Evolutionary conservation across 257 asterid species (phyloP).

Genomic region (Prunella vulgaris): DNA sequence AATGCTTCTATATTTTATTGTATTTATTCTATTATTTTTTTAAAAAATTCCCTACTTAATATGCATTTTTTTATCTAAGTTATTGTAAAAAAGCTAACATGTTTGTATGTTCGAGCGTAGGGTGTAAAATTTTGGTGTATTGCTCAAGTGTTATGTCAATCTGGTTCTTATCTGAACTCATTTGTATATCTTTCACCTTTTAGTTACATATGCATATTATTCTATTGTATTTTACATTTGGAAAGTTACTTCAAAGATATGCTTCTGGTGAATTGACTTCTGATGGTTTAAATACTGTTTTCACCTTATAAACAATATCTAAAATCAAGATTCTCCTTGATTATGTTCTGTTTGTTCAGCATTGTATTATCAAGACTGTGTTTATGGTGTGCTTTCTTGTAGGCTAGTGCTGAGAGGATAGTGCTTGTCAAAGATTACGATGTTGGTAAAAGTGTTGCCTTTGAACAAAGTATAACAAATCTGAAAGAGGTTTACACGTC

Average conservation of each 20-base stretch:
- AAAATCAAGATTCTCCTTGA: not conserved
- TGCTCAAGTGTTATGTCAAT: not conserved
- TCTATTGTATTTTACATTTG: not conserved
- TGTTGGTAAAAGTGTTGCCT: constrained; percentile 66
- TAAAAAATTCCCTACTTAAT: not conserved
- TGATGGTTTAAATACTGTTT: constrained; percentile 18
- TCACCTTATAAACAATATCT: constrained; percentile 6
- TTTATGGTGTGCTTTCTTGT: constrained; percentile 15
- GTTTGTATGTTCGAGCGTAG: not conserved
- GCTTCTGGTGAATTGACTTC: constrained; percentile 12
- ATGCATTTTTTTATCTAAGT: not conserved
- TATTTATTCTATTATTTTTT: not conserved
- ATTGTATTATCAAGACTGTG: constrained; percentile 7
- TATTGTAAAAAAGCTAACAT: not conserved
- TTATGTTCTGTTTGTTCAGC: constrained; percentile 10
- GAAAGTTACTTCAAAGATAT: not conserved
- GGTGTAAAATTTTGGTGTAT: not conserved
- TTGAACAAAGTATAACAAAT: constrained; percentile 62
- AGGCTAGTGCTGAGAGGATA: constrained; percentile 88
- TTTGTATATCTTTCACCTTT: not conserved
- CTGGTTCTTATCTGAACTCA: not conserved
- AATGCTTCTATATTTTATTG: not conserved
- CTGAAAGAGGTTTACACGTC: constrained; percentile 82
- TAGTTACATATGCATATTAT: not conserved
- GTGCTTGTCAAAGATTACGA: constrained; percentile 86